Percentiles rank a stretch among this genome's conserved stretches.
These are phyloP conservation scores for Bipolaris gigantea DNA, from an alignment of 2,329 filamentous ascomycete genomes.

Conservation along the genomic window DNA sequence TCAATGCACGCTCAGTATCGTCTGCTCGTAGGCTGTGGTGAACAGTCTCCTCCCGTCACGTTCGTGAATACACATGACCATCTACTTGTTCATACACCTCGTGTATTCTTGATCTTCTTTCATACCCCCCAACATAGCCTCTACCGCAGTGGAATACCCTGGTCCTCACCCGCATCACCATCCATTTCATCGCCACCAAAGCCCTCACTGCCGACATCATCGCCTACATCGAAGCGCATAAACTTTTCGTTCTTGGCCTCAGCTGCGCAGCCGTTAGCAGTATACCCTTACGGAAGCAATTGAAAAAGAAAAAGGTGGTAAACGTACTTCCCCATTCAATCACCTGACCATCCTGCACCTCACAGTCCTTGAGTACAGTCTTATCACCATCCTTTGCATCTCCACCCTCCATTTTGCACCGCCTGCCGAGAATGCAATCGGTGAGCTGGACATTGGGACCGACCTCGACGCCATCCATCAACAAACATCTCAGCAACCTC, in stretches of 20 bases:
- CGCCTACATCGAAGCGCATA: constrained; percentile 53
- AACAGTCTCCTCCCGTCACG: not conserved
- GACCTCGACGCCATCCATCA: constrained; percentile 90
- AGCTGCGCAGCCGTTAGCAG: constrained; percentile 30
- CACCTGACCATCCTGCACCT: constrained; percentile 84
- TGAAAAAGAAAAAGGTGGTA: constrained; percentile 20
- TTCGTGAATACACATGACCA: not conserved
- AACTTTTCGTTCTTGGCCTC: constrained; percentile 66
- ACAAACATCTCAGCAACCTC: constrained; percentile 79
- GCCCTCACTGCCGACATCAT: constrained; percentile 44
- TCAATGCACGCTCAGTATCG: not conserved
- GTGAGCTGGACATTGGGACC: constrained; percentile 83
- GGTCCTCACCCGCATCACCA: constrained; percentile 11
- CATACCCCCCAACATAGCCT: not conserved
- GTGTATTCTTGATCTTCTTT: not conserved
- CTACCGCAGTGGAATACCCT: constrained; percentile 3
- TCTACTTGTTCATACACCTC: not conserved
- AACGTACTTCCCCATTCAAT: constrained; percentile 71
- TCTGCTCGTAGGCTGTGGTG: not conserved
- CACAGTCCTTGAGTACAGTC: constrained; percentile 77
- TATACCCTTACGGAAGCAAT: not conserved
- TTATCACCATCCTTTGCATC: constrained; percentile 52
- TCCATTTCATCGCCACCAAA: constrained; percentile 24
- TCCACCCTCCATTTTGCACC: constrained; percentile 80
- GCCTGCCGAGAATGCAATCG: constrained; percentile 80